These are phyloP conservation scores for Vaucheria bursata DNA, from an alignment of 352 stramenopile genomes.

Conservation along the genomic window DNA sequence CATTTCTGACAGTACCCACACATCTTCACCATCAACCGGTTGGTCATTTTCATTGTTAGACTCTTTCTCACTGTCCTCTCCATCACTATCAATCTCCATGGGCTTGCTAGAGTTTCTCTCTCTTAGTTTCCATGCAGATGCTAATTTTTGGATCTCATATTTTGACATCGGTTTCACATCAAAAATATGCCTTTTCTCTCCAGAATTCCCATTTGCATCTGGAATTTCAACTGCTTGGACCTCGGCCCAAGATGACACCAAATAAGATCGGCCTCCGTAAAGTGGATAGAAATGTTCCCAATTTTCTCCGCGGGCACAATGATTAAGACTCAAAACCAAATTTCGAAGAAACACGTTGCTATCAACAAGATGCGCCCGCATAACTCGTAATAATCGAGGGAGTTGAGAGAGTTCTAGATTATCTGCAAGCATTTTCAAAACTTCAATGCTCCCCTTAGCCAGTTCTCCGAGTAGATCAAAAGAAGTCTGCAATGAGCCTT, in stretches of 20 bases:
- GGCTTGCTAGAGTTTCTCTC: background rate
- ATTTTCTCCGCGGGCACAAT: slow-evolving; percentile 4
- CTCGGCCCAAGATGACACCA: background rate
- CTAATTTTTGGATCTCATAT: too few species aligned
- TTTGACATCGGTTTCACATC: too few species aligned
- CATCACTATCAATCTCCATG: background rate
- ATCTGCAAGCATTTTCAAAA: slow-evolving; percentile 75
- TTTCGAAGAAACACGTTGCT: slow-evolving; percentile 92
- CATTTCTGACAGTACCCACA: background rate
- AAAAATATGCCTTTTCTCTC: background rate
- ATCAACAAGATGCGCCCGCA: slow-evolving; percentile 85
- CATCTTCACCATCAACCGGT: background rate
- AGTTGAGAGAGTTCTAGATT: slow-evolving; percentile 62
- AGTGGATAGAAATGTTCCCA: background rate
- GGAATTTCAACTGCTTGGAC: background rate
- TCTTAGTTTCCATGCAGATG: background rate
- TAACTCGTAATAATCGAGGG: slow-evolving; percentile 69
- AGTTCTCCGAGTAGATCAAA: slow-evolving; percentile 91
- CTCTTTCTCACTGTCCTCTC: slow-evolving; percentile 10
- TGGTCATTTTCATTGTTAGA: slow-evolving; percentile 5
- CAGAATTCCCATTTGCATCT: slow-evolving; percentile 9
- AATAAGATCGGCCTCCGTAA: background rate
- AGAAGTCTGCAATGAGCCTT: slow-evolving; percentile 82
- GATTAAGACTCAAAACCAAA: slow-evolving; percentile 56
- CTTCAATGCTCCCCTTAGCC: slow-evolving; percentile 80